Evolutionary conservation across 2,329 filamentous ascomycete species (phyloP), one percentile per base, ranked within the genome.

Genomic region (Aureobasidium leucospermi): DNA sequence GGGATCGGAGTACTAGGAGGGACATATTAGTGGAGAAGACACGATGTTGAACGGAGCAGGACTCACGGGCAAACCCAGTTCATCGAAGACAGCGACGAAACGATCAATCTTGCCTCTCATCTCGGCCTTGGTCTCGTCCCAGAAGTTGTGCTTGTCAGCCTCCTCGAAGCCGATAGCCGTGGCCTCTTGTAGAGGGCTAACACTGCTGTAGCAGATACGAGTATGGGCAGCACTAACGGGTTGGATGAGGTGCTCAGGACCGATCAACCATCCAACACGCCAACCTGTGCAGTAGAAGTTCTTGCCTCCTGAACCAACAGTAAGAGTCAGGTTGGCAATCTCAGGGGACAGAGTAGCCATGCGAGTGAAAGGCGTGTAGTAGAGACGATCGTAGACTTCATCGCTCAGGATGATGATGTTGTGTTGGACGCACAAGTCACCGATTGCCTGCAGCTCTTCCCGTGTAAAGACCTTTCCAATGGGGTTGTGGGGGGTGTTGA

Each of bases 241-340:
- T 71, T 95, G 88, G 76, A 97, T 91, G 56, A 97, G 79, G 62
- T 96, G 84, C 57, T 90, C 84, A 0, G 89, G 90, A 0, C 94
- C 94, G 69, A 97, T 94, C 39, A 99, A 79, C 85, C 93, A 99
- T 59, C 94, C 89, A 65, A 97, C 92, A 60, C 94, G 86, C 94
- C 94, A 99, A 49, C 94, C 94, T 0, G 94, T 99, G 60, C 90
- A 90, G 70, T 97, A 97, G 75, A 99, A 99, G 79, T 94, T 95
- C 82, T 99, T 99, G 67, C 94, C 94, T 1, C 91, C 94, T 0
- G 91, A 96, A 19, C 94, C 94, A 32, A 99, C 94, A 0, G 94
- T 97, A 51, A 99, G 76, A 4, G 94, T 97, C 65, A 96, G 81
- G 61, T 84, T 84, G 66, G 91, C 91, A 55, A 97, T 85, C 72